Evolutionary conservation across 371 early-diverging fungal species (phyloP), one percentile per base, ranked within the genome.

Genomic region (Coemansia linderi): DNA sequence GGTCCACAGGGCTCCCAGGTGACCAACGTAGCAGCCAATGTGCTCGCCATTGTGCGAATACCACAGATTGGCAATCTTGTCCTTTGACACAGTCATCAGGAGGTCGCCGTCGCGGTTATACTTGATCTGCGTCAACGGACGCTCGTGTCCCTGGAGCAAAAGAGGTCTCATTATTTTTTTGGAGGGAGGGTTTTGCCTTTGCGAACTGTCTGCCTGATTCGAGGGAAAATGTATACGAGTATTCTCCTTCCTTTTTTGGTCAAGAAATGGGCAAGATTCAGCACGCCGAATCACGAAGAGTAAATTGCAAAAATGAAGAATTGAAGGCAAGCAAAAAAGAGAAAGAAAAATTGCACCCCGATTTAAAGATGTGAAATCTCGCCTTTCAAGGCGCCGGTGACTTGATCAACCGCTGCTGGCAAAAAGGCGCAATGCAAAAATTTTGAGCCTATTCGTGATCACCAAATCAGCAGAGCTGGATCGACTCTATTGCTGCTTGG

Each of bases 61-160:
- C 95, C 98, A 98, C 59, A 95, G 95, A 73, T 91, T 93, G 61
- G 93, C 91, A 48, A 90, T 88, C 66, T 90, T 91, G 88, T 99
- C 99, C 86, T 98, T 98, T 31, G 96, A 92, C 56, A 91, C 93
- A 3, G 96, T 90, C 86, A 99, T 99, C 68, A 99, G 85, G 60
- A 99, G 86, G 86, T 99, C 99, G 65, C 99, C 99, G 77, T 99
- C 99, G 59, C 88, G 76, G 89, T 99, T 99, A 91, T 97, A 99
- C 85, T 95, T 95, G 82, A 99, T 90, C 81, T 95, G 94, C 59
- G 99, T 99, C 68, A 99, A 86, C 54, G 99, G 91, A 86, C 99
- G 95, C 54, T 90, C 90, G 85, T 99, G 99, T 37, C 97, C 99
- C 88, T 93, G 92, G 65, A 96, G 88, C 63, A 97, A 85, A 85